phyloP scores from a whole-genome alignment of 192 early-diverging fungal species.

The Funneliformis geosporum region DNA sequence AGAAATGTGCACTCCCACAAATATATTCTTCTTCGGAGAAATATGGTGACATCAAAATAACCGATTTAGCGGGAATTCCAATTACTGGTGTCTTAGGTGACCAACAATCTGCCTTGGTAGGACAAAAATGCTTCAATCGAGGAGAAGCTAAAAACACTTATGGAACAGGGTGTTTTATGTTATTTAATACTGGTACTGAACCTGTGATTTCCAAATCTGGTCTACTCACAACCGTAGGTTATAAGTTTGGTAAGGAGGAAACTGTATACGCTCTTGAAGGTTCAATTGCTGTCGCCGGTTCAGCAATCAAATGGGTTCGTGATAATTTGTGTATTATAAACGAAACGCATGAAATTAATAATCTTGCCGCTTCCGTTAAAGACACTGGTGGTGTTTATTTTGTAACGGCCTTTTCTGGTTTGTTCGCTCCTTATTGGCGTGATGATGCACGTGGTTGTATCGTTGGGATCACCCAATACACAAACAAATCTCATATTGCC shows the following conservation, averaged over 20 bases:
- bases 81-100: constrained; percentile 91
- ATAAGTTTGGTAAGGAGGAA: constrained; percentile 74
- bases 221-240: constrained; percentile 87
- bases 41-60: constrained; percentile 62
- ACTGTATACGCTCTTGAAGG: constrained; percentile 90
- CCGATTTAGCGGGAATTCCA: constrained; percentile 66
- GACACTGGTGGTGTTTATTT: constrained; percentile 92
- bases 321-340: constrained; percentile 84
- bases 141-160: constrained; percentile 96
- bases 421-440: constrained; percentile 95
- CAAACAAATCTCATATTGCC: constrained; percentile 81
- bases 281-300: constrained; percentile 87
- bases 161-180: constrained; percentile 96
- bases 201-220: constrained; percentile 80
- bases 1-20: constrained; percentile 64
- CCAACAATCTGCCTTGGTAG: constrained; percentile 93
- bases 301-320: constrained; percentile 88
- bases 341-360: constrained; percentile 71
- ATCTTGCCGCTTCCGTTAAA: constrained; percentile 63
- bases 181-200: constrained; percentile 85
- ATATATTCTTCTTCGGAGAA: constrained; percentile 81
- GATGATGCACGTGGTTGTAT: constrained; percentile 87
- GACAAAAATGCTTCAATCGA: constrained; percentile 86
- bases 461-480: constrained; percentile 86
- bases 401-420: constrained; percentile 91